These are phyloP conservation scores for Aphanomyces astaci DNA, from an alignment of 352 stramenopile genomes.

Conservation along the genomic window DNA sequence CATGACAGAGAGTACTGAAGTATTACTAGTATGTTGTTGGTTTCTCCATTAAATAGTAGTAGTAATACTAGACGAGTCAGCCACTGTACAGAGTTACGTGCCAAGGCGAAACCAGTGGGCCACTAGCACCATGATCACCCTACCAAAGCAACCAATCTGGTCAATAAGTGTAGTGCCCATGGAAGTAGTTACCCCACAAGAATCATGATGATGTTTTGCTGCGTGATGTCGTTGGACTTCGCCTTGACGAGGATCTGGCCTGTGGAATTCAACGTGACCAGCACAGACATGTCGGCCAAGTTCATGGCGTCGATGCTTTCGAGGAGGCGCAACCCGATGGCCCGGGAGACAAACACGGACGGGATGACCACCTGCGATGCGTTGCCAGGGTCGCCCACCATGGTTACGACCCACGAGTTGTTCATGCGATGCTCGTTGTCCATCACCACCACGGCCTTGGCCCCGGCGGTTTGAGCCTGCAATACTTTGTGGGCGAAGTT, in stretches of 20 bases:
- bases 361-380: background rate
- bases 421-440: background rate
- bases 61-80: too few species aligned
- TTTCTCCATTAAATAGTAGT: constrained; percentile 1
- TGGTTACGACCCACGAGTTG: constrained; percentile 5
- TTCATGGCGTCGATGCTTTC: background rate
- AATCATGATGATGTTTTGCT: constrained; percentile 1
- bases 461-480: constrained; percentile 1
- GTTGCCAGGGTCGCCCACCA: constrained; percentile 9
- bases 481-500: constrained; percentile 17
- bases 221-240: background rate
- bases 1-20: background rate
- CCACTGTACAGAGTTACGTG: background rate
- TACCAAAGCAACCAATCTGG: background rate
- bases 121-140: background rate
- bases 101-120: constrained; percentile 1
- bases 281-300: background rate
- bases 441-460: constrained; percentile 15
- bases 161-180: background rate
- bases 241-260: background rate
- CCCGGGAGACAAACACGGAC: constrained; percentile 7
- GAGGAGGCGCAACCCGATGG: constrained; percentile 1
- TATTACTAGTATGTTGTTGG: background rate
- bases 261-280: background rate
- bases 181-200: background rate